Conservation (phyloP, 371 early-diverging fungal genomes). For the Amoeboaphelidium protococcarum region DNA sequence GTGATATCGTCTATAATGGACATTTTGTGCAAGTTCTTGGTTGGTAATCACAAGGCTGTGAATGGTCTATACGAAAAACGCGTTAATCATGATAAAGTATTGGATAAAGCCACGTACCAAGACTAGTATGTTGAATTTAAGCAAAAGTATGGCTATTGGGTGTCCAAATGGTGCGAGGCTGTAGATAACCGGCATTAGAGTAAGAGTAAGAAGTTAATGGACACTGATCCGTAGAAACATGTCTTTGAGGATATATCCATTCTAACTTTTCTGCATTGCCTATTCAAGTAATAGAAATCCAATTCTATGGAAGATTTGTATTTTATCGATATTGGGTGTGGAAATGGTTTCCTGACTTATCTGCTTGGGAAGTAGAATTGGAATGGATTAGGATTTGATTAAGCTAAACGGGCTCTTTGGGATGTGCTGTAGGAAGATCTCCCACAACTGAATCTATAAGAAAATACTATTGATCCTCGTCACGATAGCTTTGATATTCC, state of each 20-base stretch:
- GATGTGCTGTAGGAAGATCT: no score
- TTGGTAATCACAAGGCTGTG: no score
- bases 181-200: not conserved
- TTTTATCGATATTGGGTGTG: constrained; percentile 74
- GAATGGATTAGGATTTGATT: constrained; percentile 49
- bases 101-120: constrained; percentile 32
- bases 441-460: no score
- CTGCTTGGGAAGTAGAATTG: constrained; percentile 48
- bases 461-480: no score
- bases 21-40: no score
- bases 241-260: constrained; percentile 65
- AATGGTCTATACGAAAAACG: constrained; percentile 42
- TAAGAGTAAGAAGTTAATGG: constrained; percentile 30
- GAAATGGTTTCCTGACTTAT: constrained; percentile 63
- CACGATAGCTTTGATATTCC: no score
- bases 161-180: constrained; percentile 1
- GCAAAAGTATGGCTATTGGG: constrained; percentile 28
- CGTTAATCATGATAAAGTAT: constrained; percentile 34
- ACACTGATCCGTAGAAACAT: constrained; percentile 53
- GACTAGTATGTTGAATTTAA: constrained; percentile 31
- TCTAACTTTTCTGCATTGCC: constrained; percentile 41
- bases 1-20: no score
- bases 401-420: constrained; percentile 52
- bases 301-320: constrained; percentile 3
- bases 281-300: constrained; percentile 29